Evolutionary conservation across 2,329 filamentous ascomycete genomes (phyloP), one percentile per base, ranked within the genome.

Genomic region (Fusarium nelsonii): DNA sequence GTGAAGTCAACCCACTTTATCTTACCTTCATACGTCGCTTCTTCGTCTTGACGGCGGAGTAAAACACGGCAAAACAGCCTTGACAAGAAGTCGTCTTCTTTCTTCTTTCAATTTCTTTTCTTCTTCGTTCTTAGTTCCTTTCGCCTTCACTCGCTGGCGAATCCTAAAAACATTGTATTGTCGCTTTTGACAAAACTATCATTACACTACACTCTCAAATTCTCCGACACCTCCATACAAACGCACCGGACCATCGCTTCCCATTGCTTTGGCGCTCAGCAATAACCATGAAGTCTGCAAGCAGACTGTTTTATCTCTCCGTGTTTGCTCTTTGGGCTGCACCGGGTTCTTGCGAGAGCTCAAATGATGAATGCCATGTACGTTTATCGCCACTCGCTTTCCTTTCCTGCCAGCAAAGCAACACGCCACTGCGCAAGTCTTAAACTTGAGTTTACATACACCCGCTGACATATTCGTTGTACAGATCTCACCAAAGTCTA

Each of bases 401-500:
- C 36, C n/a, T 15, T 39, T 5, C 11, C 56, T 50, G 36, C 48
- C 40, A 28, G 44, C 49, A 34, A 18, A 30, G 26, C 20, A 49
- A 12, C 11, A 44, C 18, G 28, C 46, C 51, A 23, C 49, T 4
- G 45, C 50, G 33, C 41, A 55, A 28, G 37, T 40, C 40, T 23
- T 4, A 50, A 45, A 20, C 9, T 18, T 30, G 32, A 40, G 37
- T n/a, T 23, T 16, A 30, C 8, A 30, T 16, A n/a, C 23, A 48
- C n/a, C 74, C 62, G 80, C 82, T 86, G 80, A 86, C 77, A 65
- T 53, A 45, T 15, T 26, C 52, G 33, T 61, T 69, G 44, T 2
- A 12, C 84, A 97, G 93, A 92, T 97, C 74, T 93, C 96, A 41
- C 93, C 94, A 18, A 90, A 91, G 72, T 88, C 93, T 65, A 97